Evolutionary conservation across 805 yeast species (phyloP), one percentile per base, ranked within the genome.

Genomic region (Yarrowia bubula): DNA sequence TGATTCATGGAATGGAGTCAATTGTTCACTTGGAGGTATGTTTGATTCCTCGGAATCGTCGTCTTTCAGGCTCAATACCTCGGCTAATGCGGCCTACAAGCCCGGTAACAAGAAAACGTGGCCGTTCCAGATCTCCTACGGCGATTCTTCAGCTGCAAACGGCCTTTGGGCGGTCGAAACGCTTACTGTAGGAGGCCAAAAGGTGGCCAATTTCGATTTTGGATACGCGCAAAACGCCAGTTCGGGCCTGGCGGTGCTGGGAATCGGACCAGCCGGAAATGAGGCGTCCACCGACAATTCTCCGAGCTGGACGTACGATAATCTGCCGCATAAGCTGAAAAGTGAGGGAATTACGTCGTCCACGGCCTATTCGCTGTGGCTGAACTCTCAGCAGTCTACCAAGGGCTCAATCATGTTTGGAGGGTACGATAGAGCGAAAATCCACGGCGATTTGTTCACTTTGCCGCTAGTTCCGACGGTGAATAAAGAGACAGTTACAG

Each of bases 201-300:
- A 78, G 1, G 77, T 89, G 11, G 66, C 77, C 0, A 76, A 79
- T 64, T 76, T 88, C 31, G 84, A 90, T 5, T 82, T 92, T 74
- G 97, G 96, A 0, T 84, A 90, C 22, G 95, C 89, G 3, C 84
- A 84, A 71, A 74, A 75, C 41, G 83, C 90, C 1, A 83, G 85
- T 66, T 84, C 92, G 4, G 74, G 84, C 6, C 76, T 81, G 66
- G 93, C 96, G 65, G 73, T 73, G 37, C 69, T 77, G 62, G 80
- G 80, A 8, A 70, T 77, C 15, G 79, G 79, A 4, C 73, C 74
- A 62, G 64, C 68, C 9, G 71, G 71, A 18, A 69, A 70, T 44
- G 78, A 75, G 67, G 73, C 76, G 7, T 51, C 58, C 2, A 22
- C 67, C 67, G 8, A 66, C 70, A 9, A 65, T 38, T 17, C 8